Percentiles rank a stretch among this genome's conserved stretches.
These are phyloP conservation scores for Gryganskiella cystojenkinii DNA, from an alignment of 192 early-diverging fungal genomes.

Conservation along the genomic window DNA sequence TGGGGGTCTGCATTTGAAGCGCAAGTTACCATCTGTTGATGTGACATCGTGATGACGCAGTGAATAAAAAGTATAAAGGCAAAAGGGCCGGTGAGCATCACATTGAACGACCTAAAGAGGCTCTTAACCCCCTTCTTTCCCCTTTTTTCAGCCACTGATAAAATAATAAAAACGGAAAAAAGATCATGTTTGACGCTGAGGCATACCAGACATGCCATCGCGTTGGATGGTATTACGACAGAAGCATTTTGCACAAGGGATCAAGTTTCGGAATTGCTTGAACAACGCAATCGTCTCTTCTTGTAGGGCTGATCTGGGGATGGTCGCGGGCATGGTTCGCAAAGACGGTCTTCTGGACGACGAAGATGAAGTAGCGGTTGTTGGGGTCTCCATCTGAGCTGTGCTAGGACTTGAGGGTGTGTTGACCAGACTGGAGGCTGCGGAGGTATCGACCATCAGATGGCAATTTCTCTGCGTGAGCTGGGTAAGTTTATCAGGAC, in stretches of 20 bases:
- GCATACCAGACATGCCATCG: slow-evolving; percentile 42
- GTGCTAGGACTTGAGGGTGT: slow-evolving; percentile 17
- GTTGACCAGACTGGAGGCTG: slow-evolving; percentile 1
- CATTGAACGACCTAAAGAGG: background rate
- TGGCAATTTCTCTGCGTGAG: slow-evolving; percentile 3
- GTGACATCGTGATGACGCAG: background rate
- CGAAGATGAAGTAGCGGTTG: slow-evolving; percentile 12
- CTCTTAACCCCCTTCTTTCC: background rate
- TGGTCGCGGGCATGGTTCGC: slow-evolving; percentile 24
- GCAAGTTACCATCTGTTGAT: slow-evolving; percentile 32
- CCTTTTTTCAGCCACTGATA: background rate
- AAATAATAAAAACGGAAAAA: background rate
- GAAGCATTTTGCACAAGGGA: slow-evolving; percentile 38
- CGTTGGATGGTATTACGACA: slow-evolving; percentile 47
- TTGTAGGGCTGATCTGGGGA: slow-evolving; percentile 31
- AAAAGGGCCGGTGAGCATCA: background rate
- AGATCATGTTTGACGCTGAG: background rate
- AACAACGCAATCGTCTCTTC: slow-evolving; percentile 41
- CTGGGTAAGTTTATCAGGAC: background rate
- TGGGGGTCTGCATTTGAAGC: slow-evolving; percentile 42
- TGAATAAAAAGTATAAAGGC: background rate
- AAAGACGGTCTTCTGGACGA: slow-evolving; percentile 25
- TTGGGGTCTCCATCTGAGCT: slow-evolving; percentile 17
- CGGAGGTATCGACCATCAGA: slow-evolving; percentile 34
- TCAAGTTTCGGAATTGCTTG: slow-evolving; percentile 33